phyloP scores from a whole-genome alignment of 148 eudicot genomes.

The Silene conica region DNA sequence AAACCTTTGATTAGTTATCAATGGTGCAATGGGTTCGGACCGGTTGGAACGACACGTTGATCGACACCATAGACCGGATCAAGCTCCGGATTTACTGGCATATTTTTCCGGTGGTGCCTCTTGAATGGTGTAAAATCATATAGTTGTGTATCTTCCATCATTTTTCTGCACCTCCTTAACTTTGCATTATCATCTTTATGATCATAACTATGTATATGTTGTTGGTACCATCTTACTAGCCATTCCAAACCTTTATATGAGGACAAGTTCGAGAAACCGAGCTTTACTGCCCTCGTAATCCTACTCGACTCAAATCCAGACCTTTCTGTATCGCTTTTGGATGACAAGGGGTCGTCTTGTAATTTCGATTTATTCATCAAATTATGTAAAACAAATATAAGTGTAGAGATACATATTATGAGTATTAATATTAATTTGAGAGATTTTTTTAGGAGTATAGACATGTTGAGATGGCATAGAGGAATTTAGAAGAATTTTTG shows the following conservation, averaged over 20 bases:
- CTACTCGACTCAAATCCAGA: not conserved
- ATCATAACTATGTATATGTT: not conserved
- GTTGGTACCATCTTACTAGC: constrained; percentile 1
- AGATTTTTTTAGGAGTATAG: constrained; percentile 18
- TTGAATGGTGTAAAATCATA: constrained; percentile 77
- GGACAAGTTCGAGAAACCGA: not conserved
- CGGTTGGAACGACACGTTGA: constrained; percentile 61
- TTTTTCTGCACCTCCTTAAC: constrained; percentile 17
- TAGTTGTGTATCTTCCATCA: constrained; percentile 22
- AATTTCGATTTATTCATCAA: not conserved
- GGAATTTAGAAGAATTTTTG: constrained; percentile 5
- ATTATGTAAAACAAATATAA: not conserved
- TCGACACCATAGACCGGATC: constrained; percentile 67
- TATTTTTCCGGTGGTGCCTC: constrained; percentile 28
- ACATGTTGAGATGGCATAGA: not conserved
- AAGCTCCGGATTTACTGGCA: constrained; percentile 27
- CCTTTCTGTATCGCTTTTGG: not conserved
- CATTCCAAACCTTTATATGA: not conserved
- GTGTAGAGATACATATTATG: constrained; percentile 11
- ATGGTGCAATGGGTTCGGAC: constrained; percentile 86
- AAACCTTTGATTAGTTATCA: constrained; percentile 29
- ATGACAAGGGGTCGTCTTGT: not conserved
- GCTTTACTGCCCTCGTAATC: not conserved
- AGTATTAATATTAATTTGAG: not conserved
- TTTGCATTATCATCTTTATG: not conserved